Evolutionary conservation across 495 filamentous ascomycete genomes (phyloP), one percentile per base, ranked within the genome.

Genomic region (Viridothelium virens): DNA sequence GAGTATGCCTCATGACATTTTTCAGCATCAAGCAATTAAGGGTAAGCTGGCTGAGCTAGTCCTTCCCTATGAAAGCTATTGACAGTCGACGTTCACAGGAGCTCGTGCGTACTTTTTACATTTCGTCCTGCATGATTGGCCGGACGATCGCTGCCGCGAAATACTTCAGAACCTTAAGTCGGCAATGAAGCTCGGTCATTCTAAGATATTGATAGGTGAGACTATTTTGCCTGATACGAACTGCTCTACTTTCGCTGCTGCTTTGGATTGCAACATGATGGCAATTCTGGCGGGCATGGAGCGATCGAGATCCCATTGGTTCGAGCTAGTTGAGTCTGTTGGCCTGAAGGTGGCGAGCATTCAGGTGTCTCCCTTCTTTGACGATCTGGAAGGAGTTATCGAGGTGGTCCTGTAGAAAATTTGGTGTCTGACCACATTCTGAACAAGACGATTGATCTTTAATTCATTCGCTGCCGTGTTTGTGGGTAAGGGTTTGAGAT

Each of bases 41-140:
- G 41, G 41, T 14, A 44, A 44, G 41, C 41, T 44, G 6, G 6
- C 41, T 14, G 41, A 44, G 25, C 41, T 7, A 14, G 7, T 7
- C 41, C 14, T 14, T 44, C 6, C 7, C 41, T 7, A 44, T 44
- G 41, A 7, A 44, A 14, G 14, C 41, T 44, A 25, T 44, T 14
- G 14, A 14, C 41, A 7, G 41, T 7, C 41, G 14, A 44, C 14
- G 7, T 44, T 44, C 14, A 7, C 41, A 44, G 69, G 69, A 16
- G 69, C 69, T 5, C 63, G 66, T 7, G 36, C 53, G 5, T 70
- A 70, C 56, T 70, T n/a, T 62, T 11, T 68, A 18, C 66, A 63
- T 39, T 39, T 16, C 16, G 48, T 70, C 37, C 38, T 70, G 59
- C 69, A 70, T 46, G 69, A 70, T 38, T 70, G 66, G 66, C 18